phyloP scores from a whole-genome alignment of 306 rosid genomes.

The Lathyrus oleraceus region DNA sequence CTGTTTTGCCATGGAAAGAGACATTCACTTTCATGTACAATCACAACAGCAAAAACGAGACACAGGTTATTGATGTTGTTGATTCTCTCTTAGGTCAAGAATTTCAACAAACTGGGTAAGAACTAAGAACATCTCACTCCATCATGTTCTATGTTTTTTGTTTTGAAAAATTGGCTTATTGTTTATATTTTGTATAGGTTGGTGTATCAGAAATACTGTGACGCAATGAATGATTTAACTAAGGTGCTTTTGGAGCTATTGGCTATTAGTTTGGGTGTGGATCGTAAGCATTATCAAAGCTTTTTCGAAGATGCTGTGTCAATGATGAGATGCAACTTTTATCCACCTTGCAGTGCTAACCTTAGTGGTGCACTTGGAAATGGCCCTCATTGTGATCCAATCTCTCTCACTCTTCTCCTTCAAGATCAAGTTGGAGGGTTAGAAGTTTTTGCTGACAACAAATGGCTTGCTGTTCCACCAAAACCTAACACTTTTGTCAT shows the following conservation, averaged over 20 bases:
- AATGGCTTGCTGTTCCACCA: slow-evolving; percentile 60
- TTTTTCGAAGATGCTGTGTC: slow-evolving; percentile 59
- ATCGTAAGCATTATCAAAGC: slow-evolving; percentile 34
- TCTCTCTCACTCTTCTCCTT: slow-evolving; percentile 64
- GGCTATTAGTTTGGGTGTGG: slow-evolving; percentile 61
- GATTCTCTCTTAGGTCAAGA: slow-evolving; percentile 48
- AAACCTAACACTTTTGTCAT: slow-evolving; percentile 49
- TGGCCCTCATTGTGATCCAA: slow-evolving; percentile 77
- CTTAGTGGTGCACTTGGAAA: slow-evolving; percentile 50
- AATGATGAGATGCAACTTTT: slow-evolving; percentile 64
- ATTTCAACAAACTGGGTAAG: slow-evolving; percentile 49
- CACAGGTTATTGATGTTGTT: slow-evolving; percentile 43
- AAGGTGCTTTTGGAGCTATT: slow-evolving; percentile 54
- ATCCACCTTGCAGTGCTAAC: slow-evolving; percentile 53
- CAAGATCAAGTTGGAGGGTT: slow-evolving; percentile 76
- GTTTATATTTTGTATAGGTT: background rate
- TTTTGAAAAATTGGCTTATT: background rate
- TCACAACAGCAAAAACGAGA: background rate
- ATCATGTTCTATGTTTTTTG: background rate
- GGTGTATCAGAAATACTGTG: slow-evolving; percentile 60
- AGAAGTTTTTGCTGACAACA: slow-evolving; percentile 49
- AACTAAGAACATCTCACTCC: background rate
- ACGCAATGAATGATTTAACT: slow-evolving; percentile 51
- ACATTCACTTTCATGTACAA: slow-evolving; percentile 43
- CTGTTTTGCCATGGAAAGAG: slow-evolving; percentile 76